Base-by-base conservation (phyloP, 192 early-diverging fungal genomes). In the Linnemannia elongata region DNA sequence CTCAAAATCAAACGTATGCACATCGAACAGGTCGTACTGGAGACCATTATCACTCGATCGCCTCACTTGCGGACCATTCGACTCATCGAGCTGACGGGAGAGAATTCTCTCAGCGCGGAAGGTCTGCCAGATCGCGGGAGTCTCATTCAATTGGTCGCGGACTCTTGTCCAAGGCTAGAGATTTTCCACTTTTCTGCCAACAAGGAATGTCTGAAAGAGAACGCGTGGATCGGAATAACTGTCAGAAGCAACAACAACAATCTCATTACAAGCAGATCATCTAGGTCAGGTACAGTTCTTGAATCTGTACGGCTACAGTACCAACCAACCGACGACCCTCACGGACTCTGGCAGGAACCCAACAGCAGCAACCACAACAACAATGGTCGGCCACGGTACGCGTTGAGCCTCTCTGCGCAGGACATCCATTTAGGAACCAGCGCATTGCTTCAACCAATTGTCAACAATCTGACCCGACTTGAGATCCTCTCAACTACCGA, bases 101-200 rank as follows among this genome's bases (percentile, higher is more conserved):
- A 66, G 60, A 66, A 66, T 33, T 66, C 13, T 12, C 60, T 66
- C 27, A 66, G 60, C 30, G 60, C 60, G 13, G 60, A 66, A 0
- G 60, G 60, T 33, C 60, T 66, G 13, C 60, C 60, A 33, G 60
- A 66, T 66, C 60, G 60, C 13, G 60, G 15, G 60, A 9, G 30
- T 66, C 60, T 66, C 10, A 66, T 66, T 66, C n/a, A 13, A 0
- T 30, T 66, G 30, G 60, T 66, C 27, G 30, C 60, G 12, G 60
- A 66, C 8, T 66, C 60, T 66, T 66, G 60, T 15, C 60, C 60
- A 66, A 66, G 60, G 60, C 60, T 66, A 4, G 60, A 66, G 60
- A 33, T 33, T 15, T 66, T 66, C 30, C 60, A 66, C 30, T 66
- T 30, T 33, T 66, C 60, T 66, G 60, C 60, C 30, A 66, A 66